Percentiles rank a stretch among this genome's conserved stretches.
These are phyloP conservation scores for Leptosphaerulina australis DNA, from an alignment of 2,329 filamentous ascomycete species.

Conservation along the genomic window DNA sequence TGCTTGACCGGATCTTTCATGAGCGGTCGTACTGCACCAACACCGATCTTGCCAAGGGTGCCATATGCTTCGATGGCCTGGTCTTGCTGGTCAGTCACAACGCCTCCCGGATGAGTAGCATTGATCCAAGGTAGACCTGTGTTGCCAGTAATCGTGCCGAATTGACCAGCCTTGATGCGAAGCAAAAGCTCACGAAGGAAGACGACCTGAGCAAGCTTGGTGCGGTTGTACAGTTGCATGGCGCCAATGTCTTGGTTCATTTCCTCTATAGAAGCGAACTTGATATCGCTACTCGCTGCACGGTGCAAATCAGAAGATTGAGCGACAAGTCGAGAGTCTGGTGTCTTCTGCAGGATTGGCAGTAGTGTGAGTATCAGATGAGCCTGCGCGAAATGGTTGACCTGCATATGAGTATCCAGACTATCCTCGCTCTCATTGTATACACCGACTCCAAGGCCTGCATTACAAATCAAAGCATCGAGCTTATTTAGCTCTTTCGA, in stretches of 20 bases:
- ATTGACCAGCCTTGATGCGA: slow-evolving; percentile 42
- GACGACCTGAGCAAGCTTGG: slow-evolving; percentile 58
- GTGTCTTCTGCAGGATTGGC: slow-evolving; percentile 53
- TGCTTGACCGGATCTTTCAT: slow-evolving; percentile 58
- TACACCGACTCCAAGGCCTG: slow-evolving; percentile 57
- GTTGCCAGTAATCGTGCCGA: slow-evolving; percentile 39
- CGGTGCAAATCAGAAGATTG: slow-evolving; percentile 59
- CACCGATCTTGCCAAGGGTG: slow-evolving; percentile 53
- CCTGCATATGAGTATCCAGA: slow-evolving; percentile 58
- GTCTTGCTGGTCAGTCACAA: slow-evolving; percentile 55
- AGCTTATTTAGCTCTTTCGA: slow-evolving; percentile 51
- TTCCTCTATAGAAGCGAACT: slow-evolving; percentile 55
- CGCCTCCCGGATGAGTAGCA: slow-evolving; percentile 57
- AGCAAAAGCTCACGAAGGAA: slow-evolving; percentile 53
- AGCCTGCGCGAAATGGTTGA: slow-evolving; percentile 59
- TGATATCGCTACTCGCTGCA: slow-evolving; percentile 44
- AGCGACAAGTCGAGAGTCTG: slow-evolving; percentile 55
- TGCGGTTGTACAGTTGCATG: slow-evolving; percentile 56
- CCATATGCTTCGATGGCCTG: slow-evolving; percentile 60
- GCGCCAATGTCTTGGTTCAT: slow-evolving; percentile 59
- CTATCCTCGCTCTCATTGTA: slow-evolving; percentile 59
- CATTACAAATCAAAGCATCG: slow-evolving; percentile 57
- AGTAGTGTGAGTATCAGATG: slow-evolving; percentile 57
- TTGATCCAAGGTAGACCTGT: slow-evolving; percentile 55
- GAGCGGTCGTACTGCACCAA: slow-evolving; percentile 53